Evolutionary conservation across 2,329 filamentous ascomycete genomes (phyloP).

Genomic region (Pseudogymnoascus sp.): DNA sequence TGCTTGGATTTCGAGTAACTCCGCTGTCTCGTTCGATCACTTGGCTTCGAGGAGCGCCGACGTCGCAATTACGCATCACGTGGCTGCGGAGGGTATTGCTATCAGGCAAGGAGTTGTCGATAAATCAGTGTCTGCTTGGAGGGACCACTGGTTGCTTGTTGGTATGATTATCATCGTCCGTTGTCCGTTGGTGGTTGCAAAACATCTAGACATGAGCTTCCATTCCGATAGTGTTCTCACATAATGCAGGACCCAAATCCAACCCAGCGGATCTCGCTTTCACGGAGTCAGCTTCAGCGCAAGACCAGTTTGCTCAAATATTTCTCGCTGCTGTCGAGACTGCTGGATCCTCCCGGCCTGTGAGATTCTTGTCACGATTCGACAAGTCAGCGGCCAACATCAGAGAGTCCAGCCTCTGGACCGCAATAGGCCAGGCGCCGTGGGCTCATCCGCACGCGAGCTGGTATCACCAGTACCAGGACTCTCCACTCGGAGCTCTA

Average conservation of each 20-base stretch:
- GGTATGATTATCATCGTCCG: slow-evolving; percentile 24
- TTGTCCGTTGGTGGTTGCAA: background rate
- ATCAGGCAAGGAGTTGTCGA: slow-evolving; percentile 31
- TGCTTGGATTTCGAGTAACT: slow-evolving; percentile 38
- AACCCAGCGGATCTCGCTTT: slow-evolving; percentile 30
- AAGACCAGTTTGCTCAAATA: slow-evolving; percentile 27
- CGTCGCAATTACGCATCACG: slow-evolving; percentile 38
- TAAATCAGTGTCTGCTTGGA: slow-evolving; percentile 35
- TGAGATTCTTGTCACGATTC: slow-evolving; percentile 36
- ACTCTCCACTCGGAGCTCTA: slow-evolving; percentile 38
- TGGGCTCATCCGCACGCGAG: slow-evolving; percentile 36
- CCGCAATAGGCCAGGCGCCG: slow-evolving; percentile 37
- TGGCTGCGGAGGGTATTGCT: slow-evolving; percentile 35
- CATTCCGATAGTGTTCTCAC: background rate
- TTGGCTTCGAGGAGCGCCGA: slow-evolving; percentile 33
- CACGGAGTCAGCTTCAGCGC: slow-evolving; percentile 21
- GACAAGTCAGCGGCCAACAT: slow-evolving; percentile 43
- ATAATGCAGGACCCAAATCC: slow-evolving; percentile 17
- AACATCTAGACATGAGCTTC: background rate
- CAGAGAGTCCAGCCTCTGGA: slow-evolving; percentile 38
- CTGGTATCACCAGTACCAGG: slow-evolving; percentile 40
- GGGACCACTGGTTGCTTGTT: slow-evolving; percentile 38
- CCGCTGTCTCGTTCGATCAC: slow-evolving; percentile 36
- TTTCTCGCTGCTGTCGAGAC: slow-evolving; percentile 30
- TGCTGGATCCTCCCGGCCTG: slow-evolving; percentile 24